These are phyloP conservation scores for Rhynchospora tenuis DNA, from an alignment of 176 grass and related monocot genomes.

Conservation along the genomic window DNA sequence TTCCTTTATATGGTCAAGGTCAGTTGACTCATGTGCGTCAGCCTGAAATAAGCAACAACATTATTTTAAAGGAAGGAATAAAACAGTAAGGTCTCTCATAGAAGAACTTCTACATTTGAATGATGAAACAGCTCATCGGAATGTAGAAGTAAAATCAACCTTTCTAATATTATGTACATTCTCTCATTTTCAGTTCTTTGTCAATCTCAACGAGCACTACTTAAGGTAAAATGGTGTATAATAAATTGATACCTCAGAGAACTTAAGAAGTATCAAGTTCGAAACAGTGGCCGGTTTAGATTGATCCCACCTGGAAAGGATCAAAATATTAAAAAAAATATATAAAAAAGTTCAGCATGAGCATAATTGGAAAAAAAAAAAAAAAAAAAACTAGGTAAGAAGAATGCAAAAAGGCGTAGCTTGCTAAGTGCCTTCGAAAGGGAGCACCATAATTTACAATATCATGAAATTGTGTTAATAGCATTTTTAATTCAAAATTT, in stretches of 20 bases:
- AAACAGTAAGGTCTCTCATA: neutral
- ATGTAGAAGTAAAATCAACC: neutral
- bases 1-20: slow-evolving; percentile 46
- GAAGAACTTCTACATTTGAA: neutral
- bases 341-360: neutral
- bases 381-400: neutral
- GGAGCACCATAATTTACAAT: neutral
- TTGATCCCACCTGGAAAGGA: slow-evolving; percentile 73
- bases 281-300: slow-evolving; percentile 68
- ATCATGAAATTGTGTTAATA: neutral
- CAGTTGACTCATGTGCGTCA: slow-evolving; percentile 69
- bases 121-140: neutral
- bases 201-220: neutral
- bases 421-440: neutral
- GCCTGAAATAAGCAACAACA: slow-evolving; percentile 36
- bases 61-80: neutral
- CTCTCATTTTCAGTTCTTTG: neutral
- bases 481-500: neutral
- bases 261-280: slow-evolving; percentile 91
- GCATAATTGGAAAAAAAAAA: neutral
- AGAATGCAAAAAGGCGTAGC: neutral
- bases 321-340: slow-evolving; percentile 11
- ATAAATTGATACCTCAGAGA: slow-evolving; percentile 60
- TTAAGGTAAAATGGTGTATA: neutral
- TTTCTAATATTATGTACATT: neutral